phyloP scores from a whole-genome alignment of 2,329 filamentous ascomycete species.

The Juglanconis juglandina region DNA sequence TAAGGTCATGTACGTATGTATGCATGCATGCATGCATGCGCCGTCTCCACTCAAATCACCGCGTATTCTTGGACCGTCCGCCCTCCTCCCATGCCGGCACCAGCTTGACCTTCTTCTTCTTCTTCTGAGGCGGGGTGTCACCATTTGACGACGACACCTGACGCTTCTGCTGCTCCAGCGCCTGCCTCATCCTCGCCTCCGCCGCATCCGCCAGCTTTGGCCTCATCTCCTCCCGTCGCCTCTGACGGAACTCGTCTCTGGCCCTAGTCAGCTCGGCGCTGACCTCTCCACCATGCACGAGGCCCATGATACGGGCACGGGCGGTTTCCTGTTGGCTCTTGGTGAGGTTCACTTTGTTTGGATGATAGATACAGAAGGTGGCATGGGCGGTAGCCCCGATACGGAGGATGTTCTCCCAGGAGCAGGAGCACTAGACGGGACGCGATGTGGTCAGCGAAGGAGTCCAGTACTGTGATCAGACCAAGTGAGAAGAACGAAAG shows the following conservation, averaged over 20 bases:
- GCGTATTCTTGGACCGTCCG: not conserved
- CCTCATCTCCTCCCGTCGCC: constrained; percentile 14
- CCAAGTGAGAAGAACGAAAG: not conserved
- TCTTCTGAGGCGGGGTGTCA: not conserved
- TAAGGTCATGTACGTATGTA: too few species aligned
- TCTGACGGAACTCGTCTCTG: constrained; percentile 13
- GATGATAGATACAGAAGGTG: constrained; percentile 18
- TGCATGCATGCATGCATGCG: too few species aligned
- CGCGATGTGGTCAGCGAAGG: not conserved
- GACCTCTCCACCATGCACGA: constrained; percentile 16
- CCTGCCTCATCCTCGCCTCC: constrained; percentile 5
- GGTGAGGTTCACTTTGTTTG: constrained; percentile 16
- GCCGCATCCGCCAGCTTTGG: constrained; percentile 12
- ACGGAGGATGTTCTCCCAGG: constrained; percentile 14
- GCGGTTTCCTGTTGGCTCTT: constrained; percentile 9
- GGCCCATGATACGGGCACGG: constrained; percentile 13
- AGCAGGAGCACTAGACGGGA: constrained; percentile 6
- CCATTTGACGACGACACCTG: not conserved
- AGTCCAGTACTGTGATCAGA: not conserved
- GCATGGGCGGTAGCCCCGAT: constrained; percentile 7
- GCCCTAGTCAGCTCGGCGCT: constrained; percentile 14
- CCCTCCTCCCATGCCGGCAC: constrained; percentile 17
- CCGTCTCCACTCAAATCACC: not conserved
- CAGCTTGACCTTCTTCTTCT: constrained; percentile 13
- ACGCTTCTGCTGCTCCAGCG: not conserved